Base-by-base conservation (phyloP, 164 flowering plant species). In the Magnolia sinica region DNA sequence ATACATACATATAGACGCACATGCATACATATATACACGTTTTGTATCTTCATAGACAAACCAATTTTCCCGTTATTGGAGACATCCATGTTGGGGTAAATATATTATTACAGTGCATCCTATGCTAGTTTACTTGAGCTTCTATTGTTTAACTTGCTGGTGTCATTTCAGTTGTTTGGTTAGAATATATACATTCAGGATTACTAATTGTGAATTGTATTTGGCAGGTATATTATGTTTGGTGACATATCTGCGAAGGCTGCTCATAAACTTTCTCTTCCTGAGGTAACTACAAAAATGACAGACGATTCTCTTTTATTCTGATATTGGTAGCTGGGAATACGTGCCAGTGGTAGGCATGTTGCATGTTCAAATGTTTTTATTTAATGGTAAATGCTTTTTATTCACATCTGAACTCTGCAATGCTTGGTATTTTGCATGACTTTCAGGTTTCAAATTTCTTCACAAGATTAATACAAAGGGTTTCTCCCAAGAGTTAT, bases 401-500 rank as follows among this genome's bases (percentile, higher is more conserved):
- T 55, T 13, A 20, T 78, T 27, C 49, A 70, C 3, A 45, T 78
- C 63, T 9, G 31, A 66, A 23, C 37, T 65, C 68, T 65, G 29
- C 51, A 58, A 9, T 74, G 76, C 29, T 4, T 77, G 73, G 50
- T 51, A 37, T 68, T 67, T 71, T 50, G 6, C 71, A 4, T 65
- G 59, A 18, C 29, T 81, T 79, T 81, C 83, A 96, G 99, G 94
- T 94, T 73, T 88, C 94, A 18, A 83, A 92, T 79, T 96, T 93
- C 83, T 96, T 96, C 81, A 76, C 94, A 24, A 88, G 88, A 82
- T 78, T 96, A 55, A 89, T 96, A 74, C 99, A 96, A 80, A 86
- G 99, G 78, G 98, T 96, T 82, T 81, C 96, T 81, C 98, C 99
- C 76, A 96, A 96, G 85, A 96, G 98, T 88, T 94, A 93, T 77